Evolutionary conservation across 2,329 filamentous ascomycete species (phyloP).

Genomic region (Botrytis elliptica): DNA sequence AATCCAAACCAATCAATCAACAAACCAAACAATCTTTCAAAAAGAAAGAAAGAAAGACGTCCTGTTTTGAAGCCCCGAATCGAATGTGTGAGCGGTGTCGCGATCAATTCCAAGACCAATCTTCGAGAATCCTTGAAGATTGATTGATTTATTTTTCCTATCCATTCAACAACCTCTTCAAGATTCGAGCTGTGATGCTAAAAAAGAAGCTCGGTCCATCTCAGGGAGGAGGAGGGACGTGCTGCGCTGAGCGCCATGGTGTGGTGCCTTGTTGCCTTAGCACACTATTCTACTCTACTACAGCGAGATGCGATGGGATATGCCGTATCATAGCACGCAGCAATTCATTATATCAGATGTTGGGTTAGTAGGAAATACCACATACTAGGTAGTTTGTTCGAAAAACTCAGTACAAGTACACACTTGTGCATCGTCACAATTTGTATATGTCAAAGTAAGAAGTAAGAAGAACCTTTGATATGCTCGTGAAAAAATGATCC

Average conservation of each 20-base stretch:
- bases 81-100: not conserved
- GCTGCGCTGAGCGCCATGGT: not conserved
- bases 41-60: not conserved
- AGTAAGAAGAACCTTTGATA: not conserved
- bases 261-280: not conserved
- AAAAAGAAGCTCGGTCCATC: not conserved
- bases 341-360: too few species aligned
- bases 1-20: not conserved
- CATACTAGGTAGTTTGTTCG: not conserved
- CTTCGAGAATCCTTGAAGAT: not conserved
- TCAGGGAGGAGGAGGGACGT: not conserved
- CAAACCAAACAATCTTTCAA: not conserved
- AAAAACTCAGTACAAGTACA: too few species aligned
- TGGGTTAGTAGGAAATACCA: not conserved
- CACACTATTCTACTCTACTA: too few species aligned
- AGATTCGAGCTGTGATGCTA: constrained; percentile 3
- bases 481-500: not conserved
- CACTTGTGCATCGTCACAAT: not conserved
- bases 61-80: not conserved
- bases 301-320: not conserved
- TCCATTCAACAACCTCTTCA: not conserved
- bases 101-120: not conserved
- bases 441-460: not conserved
- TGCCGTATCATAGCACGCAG: not conserved
- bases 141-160: not conserved